phyloP scores from a whole-genome alignment of 2,329 filamentous ascomycete species.

The Tolypocladium pustulatum region DNA sequence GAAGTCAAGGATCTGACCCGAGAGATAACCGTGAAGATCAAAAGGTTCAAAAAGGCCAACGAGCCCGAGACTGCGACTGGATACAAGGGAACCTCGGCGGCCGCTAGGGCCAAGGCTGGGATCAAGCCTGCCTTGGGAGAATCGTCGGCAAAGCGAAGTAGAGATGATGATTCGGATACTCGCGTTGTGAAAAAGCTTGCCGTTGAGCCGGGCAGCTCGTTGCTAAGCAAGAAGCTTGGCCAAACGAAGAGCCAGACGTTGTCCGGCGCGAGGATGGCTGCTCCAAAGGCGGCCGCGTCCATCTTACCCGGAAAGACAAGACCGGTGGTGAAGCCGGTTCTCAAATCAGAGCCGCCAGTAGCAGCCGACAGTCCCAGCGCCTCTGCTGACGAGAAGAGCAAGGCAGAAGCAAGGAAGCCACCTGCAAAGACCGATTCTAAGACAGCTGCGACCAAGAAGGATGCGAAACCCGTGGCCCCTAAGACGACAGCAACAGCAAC shows the following conservation, averaged over 20 bases:
- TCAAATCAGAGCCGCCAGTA: slow-evolving; percentile 23
- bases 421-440: slow-evolving; percentile 9
- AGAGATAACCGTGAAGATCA: slow-evolving; percentile 40
- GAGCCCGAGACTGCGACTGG: slow-evolving; percentile 25
- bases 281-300: slow-evolving; percentile 20
- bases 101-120: slow-evolving; percentile 24
- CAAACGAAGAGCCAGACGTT: slow-evolving; percentile 22
- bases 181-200: slow-evolving; percentile 31
- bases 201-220: slow-evolving; percentile 25
- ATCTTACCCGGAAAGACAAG: slow-evolving; percentile 39
- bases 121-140: slow-evolving; percentile 18
- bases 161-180: slow-evolving; percentile 29
- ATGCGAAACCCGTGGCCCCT: slow-evolving; percentile 16
- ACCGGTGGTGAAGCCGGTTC: slow-evolving; percentile 27
- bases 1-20: slow-evolving; percentile 52
- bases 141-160: slow-evolving; percentile 22
- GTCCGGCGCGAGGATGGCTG: slow-evolving; percentile 16
- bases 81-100: slow-evolving; percentile 28
- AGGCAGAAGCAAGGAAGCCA: slow-evolving; percentile 16
- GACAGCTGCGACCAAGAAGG: slow-evolving; percentile 12
- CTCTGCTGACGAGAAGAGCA: slow-evolving; percentile 20
- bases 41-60: slow-evolving; percentile 24
- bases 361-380: slow-evolving; percentile 15
- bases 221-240: slow-evolving; percentile 28
- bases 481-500: slow-evolving; percentile 18